phyloP scores from a whole-genome alignment of 2,329 filamentous ascomycete genomes.

The Aspergillus neoniger region DNA sequence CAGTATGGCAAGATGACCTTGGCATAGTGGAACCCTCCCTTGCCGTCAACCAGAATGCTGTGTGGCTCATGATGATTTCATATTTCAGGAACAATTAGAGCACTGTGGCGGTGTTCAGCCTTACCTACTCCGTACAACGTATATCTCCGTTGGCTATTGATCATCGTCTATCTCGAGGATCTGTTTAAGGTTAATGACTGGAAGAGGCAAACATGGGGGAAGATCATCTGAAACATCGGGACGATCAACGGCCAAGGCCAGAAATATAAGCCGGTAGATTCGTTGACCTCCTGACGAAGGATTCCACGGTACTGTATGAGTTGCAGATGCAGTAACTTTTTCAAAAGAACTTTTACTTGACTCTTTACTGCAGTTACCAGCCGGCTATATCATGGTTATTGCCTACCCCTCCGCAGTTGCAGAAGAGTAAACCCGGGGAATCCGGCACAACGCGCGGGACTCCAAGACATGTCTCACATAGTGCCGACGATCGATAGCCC shows the following conservation, averaged over 20 bases:
- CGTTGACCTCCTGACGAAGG: neutral
- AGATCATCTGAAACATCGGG: neutral
- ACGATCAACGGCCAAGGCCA: neutral
- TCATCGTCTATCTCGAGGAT: neutral
- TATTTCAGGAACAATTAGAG: neutral
- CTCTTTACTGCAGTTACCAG: no score
- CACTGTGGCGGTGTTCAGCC: neutral
- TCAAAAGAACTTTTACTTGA: no score
- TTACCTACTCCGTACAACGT: neutral
- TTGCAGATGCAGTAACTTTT: no score
- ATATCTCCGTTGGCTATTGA: neutral
- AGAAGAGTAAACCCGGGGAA: neutral
- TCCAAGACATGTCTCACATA: constrained; percentile 4
- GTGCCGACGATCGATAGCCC: neutral
- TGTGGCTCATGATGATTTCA: neutral
- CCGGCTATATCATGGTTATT: neutral
- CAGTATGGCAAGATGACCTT: neutral
- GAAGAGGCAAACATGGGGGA: neutral
- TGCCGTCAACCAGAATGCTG: neutral
- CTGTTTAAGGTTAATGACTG: neutral
- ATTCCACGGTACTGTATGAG: neutral
- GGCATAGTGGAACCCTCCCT: neutral
- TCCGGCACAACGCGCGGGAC: neutral
- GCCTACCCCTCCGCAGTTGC: no score
- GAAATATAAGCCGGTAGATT: neutral